Base-by-base conservation (phyloP, 495 filamentous ascomycete genomes). In the Aspergillus olivimuriae region DNA sequence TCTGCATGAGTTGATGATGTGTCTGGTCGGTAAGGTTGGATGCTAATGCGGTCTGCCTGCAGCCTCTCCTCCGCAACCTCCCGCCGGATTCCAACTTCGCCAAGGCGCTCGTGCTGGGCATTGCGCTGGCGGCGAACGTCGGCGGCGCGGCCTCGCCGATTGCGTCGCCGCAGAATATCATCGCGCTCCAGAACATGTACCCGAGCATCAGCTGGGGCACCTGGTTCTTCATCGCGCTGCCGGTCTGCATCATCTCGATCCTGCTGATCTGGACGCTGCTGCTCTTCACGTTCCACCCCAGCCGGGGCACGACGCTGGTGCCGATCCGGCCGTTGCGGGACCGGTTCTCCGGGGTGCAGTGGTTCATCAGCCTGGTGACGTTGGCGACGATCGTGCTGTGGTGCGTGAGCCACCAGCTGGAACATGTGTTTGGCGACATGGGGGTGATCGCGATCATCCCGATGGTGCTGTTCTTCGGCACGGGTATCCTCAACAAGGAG, bases 401-500 rank as follows among this genome's bases (percentile, higher is more conserved):
- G 92, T 97, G 94, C 60, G 79, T 84, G 5, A 87, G 79, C 44
- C 89, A 96, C 66, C 84, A 90, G 55, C 76, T 99, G 9, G 86
- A 96, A 57, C 65, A 75, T 39, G 61, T 88, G 8, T 94, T 99
- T 51, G 92, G 92, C 22, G 89, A 99, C 58, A 99, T 99, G 92
- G 92, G 92, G 36, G 88, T 99, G 42, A 84, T 99, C 34, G 92
- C 92, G 41, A 94, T 99, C 60, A 86, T 99, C 47, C 92, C 92
- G 6, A 81, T 99, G 31, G 86, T 92, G 28, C 69, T 95, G 24
- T 99, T 99, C 76, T 99, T 97, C 57, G 92, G 92, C 42, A 87
- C 89, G 9, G 92, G 92, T 28, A 94, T 99, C 57, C 77, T 99
- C 10, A 99, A 90, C 20, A 99, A 99, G 62, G 92, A 97, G 66